A percentile compares a stretch with the other conserved stretches of the same genome.
phyloP scores from a whole-genome alignment of 805 yeast species.

The Candida maltosa region DNA sequence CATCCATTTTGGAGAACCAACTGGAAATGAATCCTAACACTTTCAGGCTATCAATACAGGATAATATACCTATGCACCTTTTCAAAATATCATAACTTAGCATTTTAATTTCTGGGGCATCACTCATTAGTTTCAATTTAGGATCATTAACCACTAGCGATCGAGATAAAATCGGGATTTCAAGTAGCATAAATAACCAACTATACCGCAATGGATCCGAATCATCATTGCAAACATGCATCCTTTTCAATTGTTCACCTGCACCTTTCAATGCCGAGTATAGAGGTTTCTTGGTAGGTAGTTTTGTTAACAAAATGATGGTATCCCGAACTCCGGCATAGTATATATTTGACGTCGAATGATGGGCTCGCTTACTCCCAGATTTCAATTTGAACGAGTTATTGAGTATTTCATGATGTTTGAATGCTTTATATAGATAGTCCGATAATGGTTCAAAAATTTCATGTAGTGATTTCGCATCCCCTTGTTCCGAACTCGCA shows the following conservation, averaged over 20 bases:
- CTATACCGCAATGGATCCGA: conserved; percentile 42
- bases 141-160: conserved; percentile 36
- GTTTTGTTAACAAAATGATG: conserved; percentile 42
- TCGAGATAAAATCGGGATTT: conserved; percentile 59
- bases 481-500: conserved; percentile 10
- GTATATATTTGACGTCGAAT: conserved; percentile 48
- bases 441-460: conserved; percentile 50
- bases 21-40: conserved; percentile 44
- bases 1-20: conserved; percentile 52
- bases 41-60: conserved; percentile 42
- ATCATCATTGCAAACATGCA: conserved; percentile 35
- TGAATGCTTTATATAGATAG: conserved; percentile 46
- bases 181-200: conserved; percentile 66
- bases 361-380: conserved; percentile 29
- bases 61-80: conserved; percentile 63
- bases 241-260: conserved; percentile 47
- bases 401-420: conserved; percentile 46
- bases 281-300: conserved; percentile 64
- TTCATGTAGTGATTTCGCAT: conserved; percentile 18
- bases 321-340: conserved; percentile 42
- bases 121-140: conserved; percentile 22
- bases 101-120: conserved; percentile 50
- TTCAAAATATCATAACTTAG: conserved; percentile 69
- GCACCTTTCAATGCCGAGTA: conserved; percentile 52
- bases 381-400: conserved; percentile 47